These are phyloP conservation scores for Trichoderma orchidacearum DNA, from an alignment of 495 filamentous ascomycete species.

Conservation along the genomic window DNA sequence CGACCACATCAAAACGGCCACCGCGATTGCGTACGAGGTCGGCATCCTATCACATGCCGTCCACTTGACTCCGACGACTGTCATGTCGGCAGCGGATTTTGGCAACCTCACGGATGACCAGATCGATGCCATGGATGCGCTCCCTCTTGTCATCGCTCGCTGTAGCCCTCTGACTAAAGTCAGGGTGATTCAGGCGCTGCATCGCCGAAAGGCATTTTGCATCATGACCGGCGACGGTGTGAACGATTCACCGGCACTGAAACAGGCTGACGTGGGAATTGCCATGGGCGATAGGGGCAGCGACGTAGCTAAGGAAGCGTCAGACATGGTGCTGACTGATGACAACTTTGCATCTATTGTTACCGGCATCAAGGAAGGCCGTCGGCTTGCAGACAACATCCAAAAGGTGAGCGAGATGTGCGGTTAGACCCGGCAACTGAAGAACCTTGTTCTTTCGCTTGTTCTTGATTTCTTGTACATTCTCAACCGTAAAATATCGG, in stretches of 20 bases:
- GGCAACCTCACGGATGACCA: constrained; percentile 49
- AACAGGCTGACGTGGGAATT: constrained; percentile 73
- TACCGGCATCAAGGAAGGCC: constrained; percentile 46
- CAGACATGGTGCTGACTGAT: constrained; percentile 66
- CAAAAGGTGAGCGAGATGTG: constrained; percentile 41
- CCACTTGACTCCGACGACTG: constrained; percentile 16
- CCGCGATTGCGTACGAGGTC: constrained; percentile 44
- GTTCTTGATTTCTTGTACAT: too few species aligned
- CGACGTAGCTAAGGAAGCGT: constrained; percentile 80
- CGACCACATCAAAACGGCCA: constrained; percentile 49
- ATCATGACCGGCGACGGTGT: constrained; percentile 88
- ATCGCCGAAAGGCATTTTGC: constrained; percentile 43
- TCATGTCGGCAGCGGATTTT: constrained; percentile 59
- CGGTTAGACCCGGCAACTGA: too few species aligned
- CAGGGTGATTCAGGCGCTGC: constrained; percentile 65
- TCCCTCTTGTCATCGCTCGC: constrained; percentile 58
- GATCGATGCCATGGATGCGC: constrained; percentile 49
- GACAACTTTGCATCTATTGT: constrained; percentile 81
- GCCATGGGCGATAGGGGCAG: constrained; percentile 67
- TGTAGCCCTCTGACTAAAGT: constrained; percentile 63
- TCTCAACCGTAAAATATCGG: too few species aligned
- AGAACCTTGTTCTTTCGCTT: too few species aligned
- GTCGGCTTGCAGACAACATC: constrained; percentile 53
- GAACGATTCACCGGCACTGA: constrained; percentile 73
- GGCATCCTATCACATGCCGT: constrained; percentile 12